Base-by-base conservation (phyloP, 1,139 yeast species). In the Sporopachydermia cereana region DNA sequence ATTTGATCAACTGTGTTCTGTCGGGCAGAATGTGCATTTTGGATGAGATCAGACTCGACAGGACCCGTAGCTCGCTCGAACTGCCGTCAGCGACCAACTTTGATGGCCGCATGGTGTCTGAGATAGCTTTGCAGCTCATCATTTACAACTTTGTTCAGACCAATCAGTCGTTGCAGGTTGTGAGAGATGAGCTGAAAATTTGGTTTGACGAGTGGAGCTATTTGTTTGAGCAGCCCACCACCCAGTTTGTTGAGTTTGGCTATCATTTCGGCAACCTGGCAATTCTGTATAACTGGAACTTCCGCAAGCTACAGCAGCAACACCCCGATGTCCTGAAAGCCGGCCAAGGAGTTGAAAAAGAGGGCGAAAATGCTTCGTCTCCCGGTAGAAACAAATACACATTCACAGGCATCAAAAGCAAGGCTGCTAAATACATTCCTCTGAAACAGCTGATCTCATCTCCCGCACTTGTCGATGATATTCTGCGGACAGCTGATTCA, bases 101-200 rank as follows among this genome's bases (percentile, higher is more conserved):
- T 57, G 95, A 84, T 57, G 89, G 88, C 14, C 64, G 94, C 49
- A 83, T 84, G 79, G 82, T 84, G 16, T 82, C 89, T 46, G 95
- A 84, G 59, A 79, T 83, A 45, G 75, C 79, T 18, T 68, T 83
- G 9, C 74, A 81, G 47, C 61, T 77, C 30, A 69, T 80, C 17
- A 68, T 84, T 1, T 83, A 83, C 59, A 75, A 74, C 48, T 82
- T 71, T 55, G 64, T 79, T 27, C 84, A 79, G 54, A 57, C 64
- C 50, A 56, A 54, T 24, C 60, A 53, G 29, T 53, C 62, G 3
- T 54, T 55, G 53, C 48, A 54, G 16, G 55, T 55, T 3, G 63
- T 65, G 39, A 63, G 62, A 43, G 58, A 55, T 14, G 69, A 67
- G 42, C 51, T 82, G n/a, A 62, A 63, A 24, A 54, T 59, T 3